These are phyloP conservation scores for Xylariaceae sp. DNA, from an alignment of 2,329 filamentous ascomycete species.

Conservation along the genomic window DNA sequence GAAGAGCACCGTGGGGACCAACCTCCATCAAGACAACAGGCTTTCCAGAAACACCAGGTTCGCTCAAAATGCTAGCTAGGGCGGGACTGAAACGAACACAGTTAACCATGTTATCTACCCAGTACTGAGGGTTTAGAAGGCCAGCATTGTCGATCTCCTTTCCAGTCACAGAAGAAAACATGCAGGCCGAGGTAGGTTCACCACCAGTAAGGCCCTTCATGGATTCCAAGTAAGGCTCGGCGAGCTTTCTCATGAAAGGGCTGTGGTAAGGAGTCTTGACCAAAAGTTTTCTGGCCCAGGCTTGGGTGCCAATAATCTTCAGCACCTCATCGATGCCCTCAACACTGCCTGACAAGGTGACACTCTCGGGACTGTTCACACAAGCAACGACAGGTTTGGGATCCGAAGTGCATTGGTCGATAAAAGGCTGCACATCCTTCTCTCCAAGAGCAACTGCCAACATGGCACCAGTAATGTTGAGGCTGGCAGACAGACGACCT, in stretches of 20 bases:
- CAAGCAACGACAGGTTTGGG: slow-evolving; percentile 29
- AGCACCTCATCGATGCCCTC: slow-evolving; percentile 30
- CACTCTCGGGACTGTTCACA: slow-evolving; percentile 29
- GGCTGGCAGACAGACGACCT: slow-evolving; percentile 27
- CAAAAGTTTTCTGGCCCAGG: slow-evolving; percentile 34
- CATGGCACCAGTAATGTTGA: slow-evolving; percentile 27
- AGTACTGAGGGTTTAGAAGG: slow-evolving; percentile 26
- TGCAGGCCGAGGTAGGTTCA: slow-evolving; percentile 16
- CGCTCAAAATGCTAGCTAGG: slow-evolving; percentile 23
- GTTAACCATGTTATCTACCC: slow-evolving; percentile 32
- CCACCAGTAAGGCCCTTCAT: slow-evolving; percentile 22
- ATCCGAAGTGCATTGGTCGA: slow-evolving; percentile 24
- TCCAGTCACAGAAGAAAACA: slow-evolving; percentile 30
- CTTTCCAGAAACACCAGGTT: slow-evolving; percentile 19
- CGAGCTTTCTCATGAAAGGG: slow-evolving; percentile 35
- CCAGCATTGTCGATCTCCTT: slow-evolving; percentile 23
- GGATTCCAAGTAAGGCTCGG: slow-evolving; percentile 32
- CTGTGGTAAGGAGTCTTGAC: slow-evolving; percentile 43
- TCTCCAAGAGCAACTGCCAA: slow-evolving; percentile 28
- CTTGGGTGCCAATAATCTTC: slow-evolving; percentile 27
- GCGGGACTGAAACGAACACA: slow-evolving; percentile 36
- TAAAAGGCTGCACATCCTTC: slow-evolving; percentile 21
- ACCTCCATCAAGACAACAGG: slow-evolving; percentile 31
- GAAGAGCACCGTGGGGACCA: slow-evolving; percentile 34
- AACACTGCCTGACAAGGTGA: slow-evolving; percentile 29